Evolutionary conservation across 768 basidiomycete genomes (phyloP).

Genomic region (Fistulinella prunicolor): DNA sequence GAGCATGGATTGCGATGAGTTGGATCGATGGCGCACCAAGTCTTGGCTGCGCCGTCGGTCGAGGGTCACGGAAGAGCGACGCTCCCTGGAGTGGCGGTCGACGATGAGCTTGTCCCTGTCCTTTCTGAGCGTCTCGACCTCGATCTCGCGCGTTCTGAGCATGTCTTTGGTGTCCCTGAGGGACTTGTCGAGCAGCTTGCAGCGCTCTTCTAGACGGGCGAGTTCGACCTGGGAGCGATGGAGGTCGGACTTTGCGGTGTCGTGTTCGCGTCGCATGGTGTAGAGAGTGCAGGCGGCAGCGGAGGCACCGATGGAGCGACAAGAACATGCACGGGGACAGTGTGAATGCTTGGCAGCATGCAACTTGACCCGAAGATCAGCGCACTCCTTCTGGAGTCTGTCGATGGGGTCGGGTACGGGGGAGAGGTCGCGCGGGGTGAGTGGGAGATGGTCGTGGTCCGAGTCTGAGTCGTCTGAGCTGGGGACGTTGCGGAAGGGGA

Average conservation of each 20-base stretch:
- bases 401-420: conserved; percentile 42
- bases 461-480: conserved; percentile 29
- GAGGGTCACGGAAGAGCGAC: conserved; percentile 21
- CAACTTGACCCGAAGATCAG: conserved; percentile 44
- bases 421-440: conserved; percentile 32
- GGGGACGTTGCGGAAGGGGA: conserved; percentile 6
- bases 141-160: conserved; percentile 54
- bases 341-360: conserved; percentile 35
- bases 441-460: conserved; percentile 24
- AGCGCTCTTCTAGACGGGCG: conserved; percentile 57
- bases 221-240: conserved; percentile 53
- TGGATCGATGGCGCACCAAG: conserved; percentile 25
- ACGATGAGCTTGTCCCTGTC: conserved; percentile 36
- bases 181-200: conserved; percentile 58
- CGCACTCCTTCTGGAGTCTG: conserved; percentile 39
- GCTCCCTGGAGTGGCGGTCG: conserved; percentile 18
- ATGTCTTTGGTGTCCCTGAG: conserved; percentile 63
- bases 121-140: conserved; percentile 53
- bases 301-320: conserved; percentile 35
- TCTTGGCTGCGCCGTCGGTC: conserved; percentile 30
- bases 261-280: conserved; percentile 52
- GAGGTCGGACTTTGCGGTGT: conserved; percentile 53
- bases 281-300: conserved; percentile 42
- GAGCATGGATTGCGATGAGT: conserved; percentile 29
- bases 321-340: conserved; percentile 31